These are phyloP conservation scores for Wickerhamomyces mucosus DNA, from an alignment of 805 yeast genomes.

Conservation along the genomic window DNA sequence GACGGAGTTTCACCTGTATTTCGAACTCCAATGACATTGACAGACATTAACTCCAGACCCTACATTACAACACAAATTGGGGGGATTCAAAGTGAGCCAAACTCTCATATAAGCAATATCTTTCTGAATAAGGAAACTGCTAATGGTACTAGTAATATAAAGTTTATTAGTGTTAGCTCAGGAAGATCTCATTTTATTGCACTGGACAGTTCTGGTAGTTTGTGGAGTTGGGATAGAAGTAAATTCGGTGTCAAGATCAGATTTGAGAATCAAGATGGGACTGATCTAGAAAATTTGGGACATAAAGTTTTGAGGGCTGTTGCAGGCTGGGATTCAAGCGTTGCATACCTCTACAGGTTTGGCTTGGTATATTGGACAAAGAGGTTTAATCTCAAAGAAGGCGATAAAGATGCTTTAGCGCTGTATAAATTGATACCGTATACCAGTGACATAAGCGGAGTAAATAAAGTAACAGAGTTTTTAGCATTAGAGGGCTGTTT, in stretches of 20 bases:
- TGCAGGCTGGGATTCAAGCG: conserved; percentile 62
- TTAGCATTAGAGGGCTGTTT: conserved; percentile 43
- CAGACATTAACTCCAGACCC: not conserved
- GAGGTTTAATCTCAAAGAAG: conserved; percentile 22
- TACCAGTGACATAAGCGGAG: conserved; percentile 26
- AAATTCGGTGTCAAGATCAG: conserved; percentile 33
- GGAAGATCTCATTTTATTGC: conserved; percentile 63
- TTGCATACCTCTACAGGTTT: conserved; percentile 34
- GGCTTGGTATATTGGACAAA: conserved; percentile 55
- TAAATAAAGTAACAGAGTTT: conserved; percentile 39
- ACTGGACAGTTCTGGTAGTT: conserved; percentile 34
- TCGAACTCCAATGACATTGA: not conserved
- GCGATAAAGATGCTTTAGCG: conserved; percentile 26
- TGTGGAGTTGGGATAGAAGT: conserved; percentile 57
- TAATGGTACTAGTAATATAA: conserved; percentile 15
- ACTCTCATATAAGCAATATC: conserved; percentile 3
- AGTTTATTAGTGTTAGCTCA: conserved; percentile 41
- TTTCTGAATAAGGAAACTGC: conserved; percentile 13
- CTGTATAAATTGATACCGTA: conserved; percentile 31
- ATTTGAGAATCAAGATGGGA: conserved; percentile 23
- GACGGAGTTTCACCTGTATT: not conserved
- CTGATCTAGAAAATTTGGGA: conserved; percentile 19
- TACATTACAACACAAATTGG: not conserved
- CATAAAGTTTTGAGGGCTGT: conserved; percentile 35
- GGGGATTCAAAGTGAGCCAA: not conserved